A percentile compares a stretch with the other conserved stretches of the same genome.
Conservation (phyloP, 2,329 filamentous ascomycete genomes). For the Ramichloridium luteum region DNA sequence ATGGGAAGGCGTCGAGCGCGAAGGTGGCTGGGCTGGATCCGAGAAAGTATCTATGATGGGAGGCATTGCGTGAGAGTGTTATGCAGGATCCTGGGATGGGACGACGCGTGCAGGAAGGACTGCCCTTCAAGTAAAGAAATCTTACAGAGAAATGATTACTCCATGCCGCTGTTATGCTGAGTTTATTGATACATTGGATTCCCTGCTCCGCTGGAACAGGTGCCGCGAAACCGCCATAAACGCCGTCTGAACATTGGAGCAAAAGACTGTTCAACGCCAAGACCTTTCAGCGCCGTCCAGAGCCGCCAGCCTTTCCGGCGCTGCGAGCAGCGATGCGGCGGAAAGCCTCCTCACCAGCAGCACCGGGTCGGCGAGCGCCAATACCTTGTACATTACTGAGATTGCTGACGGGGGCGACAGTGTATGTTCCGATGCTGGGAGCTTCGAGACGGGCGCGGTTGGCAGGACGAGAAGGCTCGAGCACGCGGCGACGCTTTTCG, state of each 20-base stretch:
- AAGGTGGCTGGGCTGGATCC: conserved; percentile 32
- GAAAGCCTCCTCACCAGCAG: conserved; percentile 23
- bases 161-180: no score
- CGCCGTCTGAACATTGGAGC: no score
- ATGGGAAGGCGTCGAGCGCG: conserved; percentile 32
- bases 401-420: conserved; percentile 49
- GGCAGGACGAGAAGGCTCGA: conserved; percentile 40
- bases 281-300: conserved; percentile 3
- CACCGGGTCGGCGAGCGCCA: conserved; percentile 16
- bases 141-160: no score
- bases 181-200: no score
- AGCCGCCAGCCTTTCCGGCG: conserved; percentile 7
- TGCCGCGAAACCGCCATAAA: no score
- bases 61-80: not conserved
- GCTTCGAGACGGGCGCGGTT: conserved; percentile 49
- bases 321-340: conserved; percentile 21
- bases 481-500: conserved; percentile 39
- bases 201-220: no score
- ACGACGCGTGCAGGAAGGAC: no score
- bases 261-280: no score
- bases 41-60: conserved; percentile 14
- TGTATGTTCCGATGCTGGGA: conserved; percentile 47
- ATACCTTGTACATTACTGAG: conserved; percentile 21
- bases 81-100: no score
- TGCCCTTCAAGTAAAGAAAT: no score